Conservation (phyloP, 805 yeast species). For the Lachancea quebecensis region DNA sequence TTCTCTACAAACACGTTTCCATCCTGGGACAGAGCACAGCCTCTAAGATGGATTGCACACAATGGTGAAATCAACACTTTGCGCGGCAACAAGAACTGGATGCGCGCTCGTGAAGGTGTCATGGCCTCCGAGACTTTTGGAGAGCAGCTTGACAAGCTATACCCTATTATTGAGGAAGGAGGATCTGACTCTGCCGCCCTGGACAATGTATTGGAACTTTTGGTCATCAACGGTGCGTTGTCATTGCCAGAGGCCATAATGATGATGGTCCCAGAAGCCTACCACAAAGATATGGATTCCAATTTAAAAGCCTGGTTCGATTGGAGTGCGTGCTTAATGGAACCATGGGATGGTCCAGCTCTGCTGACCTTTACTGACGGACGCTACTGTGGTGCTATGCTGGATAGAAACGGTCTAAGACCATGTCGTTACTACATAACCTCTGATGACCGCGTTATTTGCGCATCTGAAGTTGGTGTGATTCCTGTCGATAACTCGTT, state of each 20-base stretch:
- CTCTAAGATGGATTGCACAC: conserved; percentile 94
- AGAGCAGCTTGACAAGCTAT: conserved; percentile 82
- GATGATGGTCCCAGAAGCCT: conserved; percentile 96
- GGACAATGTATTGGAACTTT: conserved; percentile 88
- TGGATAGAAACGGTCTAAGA: conserved; percentile 95
- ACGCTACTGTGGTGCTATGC: conserved; percentile 95
- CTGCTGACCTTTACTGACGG: conserved; percentile 95
- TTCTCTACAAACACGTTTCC: conserved; percentile 98
- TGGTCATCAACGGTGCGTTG: conserved; percentile 85
- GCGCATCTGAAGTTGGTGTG: conserved; percentile 98
- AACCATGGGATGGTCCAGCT: conserved; percentile 99
- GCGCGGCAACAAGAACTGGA: conserved; percentile 98
- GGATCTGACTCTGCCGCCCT: conserved; percentile 98
- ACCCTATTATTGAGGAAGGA: conserved; percentile 96
- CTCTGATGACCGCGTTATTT: conserved; percentile 88
- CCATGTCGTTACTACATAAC: conserved; percentile 98
- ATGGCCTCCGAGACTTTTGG: conserved; percentile 85
- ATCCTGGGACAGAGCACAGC: conserved; percentile 99
- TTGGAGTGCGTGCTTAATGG: conserved; percentile 99
- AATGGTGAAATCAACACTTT: conserved; percentile 97
- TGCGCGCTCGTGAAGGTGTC: conserved; percentile 97
- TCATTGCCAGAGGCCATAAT: conserved; percentile 95
- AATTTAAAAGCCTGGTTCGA: conserved; percentile 92
- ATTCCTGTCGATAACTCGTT: conserved; percentile 79
- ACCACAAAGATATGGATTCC: conserved; percentile 96